phyloP scores from a whole-genome alignment of 371 early-diverging fungal genomes.

The Thermomucor indicae-seudaticae region DNA sequence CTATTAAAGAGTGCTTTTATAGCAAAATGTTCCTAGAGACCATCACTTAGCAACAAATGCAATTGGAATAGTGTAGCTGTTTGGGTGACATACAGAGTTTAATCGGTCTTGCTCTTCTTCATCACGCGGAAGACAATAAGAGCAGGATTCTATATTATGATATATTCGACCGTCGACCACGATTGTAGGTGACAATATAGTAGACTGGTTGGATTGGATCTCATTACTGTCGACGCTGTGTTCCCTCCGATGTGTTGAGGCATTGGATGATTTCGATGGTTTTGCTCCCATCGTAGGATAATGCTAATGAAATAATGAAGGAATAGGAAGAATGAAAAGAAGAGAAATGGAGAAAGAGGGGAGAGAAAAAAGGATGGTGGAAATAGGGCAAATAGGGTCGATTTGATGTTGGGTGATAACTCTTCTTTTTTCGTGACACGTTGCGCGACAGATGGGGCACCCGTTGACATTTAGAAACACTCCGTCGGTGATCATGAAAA shows the following conservation, averaged over 20 bases:
- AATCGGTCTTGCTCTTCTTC: slow-evolving; percentile 47
- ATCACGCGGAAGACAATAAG: slow-evolving; percentile 44
- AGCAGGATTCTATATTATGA: slow-evolving; percentile 25
- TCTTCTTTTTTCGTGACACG: slow-evolving; percentile 18
- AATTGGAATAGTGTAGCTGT: not conserved
- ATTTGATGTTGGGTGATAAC: slow-evolving; percentile 1
- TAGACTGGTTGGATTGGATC: slow-evolving; percentile 6
- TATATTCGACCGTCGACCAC: slow-evolving; percentile 39
- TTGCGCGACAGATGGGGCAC: slow-evolving; percentile 16
- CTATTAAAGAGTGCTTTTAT: slow-evolving; percentile 19
- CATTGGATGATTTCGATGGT: slow-evolving; percentile 22
- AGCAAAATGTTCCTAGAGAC: slow-evolving; percentile 31
- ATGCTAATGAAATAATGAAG: slow-evolving; percentile 2
- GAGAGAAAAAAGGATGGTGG: slow-evolving; percentile 12
- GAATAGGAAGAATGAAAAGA: slow-evolving; percentile 8
- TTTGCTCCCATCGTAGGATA: slow-evolving; percentile 15
- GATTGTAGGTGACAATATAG: slow-evolving; percentile 16
- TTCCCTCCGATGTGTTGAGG: slow-evolving; percentile 4
- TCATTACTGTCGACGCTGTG: slow-evolving; percentile 7
- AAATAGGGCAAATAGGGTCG: too few relatives aligned
- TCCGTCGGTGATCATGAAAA: too few relatives aligned
- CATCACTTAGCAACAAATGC: too few relatives aligned
- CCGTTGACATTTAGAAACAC: not conserved
- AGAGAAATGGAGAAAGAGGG: slow-evolving; percentile 9
- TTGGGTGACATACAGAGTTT: slow-evolving; percentile 27